These are phyloP conservation scores for Rhodotorula sp. DNA, from an alignment of 1,284 basidiomycete genomes.

Conservation along the genomic window DNA sequence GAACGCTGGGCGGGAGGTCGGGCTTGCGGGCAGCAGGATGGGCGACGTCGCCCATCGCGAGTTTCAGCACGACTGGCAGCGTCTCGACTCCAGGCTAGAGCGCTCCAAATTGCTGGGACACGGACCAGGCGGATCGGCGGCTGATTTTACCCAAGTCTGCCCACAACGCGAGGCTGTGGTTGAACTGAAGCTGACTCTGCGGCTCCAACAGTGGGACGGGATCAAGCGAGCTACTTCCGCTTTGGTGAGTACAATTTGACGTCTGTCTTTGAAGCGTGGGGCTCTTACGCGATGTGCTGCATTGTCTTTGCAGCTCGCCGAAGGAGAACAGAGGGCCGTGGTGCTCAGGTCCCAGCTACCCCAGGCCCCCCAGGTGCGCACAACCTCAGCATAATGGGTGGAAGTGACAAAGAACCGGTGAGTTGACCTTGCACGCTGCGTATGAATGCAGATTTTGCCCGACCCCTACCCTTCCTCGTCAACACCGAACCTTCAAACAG, in stretches of 20 bases:
- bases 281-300: too few relatives aligned
- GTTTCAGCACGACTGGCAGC: not conserved
- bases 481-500: not conserved
- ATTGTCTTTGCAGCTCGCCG: too few relatives aligned
- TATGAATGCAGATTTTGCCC: too few relatives aligned
- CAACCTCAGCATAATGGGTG: too few relatives aligned
- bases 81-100: not conserved
- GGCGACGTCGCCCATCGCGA: not conserved
- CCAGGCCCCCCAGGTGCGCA: too few relatives aligned
- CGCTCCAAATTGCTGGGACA: too few relatives aligned
- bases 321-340: too few relatives aligned
- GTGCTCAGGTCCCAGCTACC: too few relatives aligned
- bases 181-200: rapidly evolving
- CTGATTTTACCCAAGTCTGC: not conserved
- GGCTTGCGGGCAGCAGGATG: not conserved
- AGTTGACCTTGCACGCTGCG: too few relatives aligned
- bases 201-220: not conserved
- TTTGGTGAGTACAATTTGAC: too few relatives aligned
- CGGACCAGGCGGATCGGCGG: not conserved
- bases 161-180: rapidly evolving
- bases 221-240: not conserved
- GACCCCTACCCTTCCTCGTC: not conserved
- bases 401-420: too few relatives aligned
- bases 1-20: not conserved
- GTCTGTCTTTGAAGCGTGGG: too few relatives aligned